phyloP scores from a whole-genome alignment of 441 rosid species.

The Viola pubescens region DNA sequence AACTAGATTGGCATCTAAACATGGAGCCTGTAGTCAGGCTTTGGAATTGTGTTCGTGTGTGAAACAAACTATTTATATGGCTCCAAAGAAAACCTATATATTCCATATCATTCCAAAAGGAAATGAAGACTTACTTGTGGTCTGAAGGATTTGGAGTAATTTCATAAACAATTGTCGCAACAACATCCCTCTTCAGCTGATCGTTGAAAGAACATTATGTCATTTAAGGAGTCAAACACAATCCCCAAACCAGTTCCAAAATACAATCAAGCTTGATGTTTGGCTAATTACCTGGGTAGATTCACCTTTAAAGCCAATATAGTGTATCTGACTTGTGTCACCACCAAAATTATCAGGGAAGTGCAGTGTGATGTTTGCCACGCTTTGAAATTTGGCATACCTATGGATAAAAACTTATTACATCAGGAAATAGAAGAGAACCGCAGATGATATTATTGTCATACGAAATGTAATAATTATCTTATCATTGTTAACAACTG shows the following conservation, averaged over 20 bases:
- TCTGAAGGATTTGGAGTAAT: conserved; percentile 88
- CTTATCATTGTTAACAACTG: not conserved
- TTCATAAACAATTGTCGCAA: conserved; percentile 88
- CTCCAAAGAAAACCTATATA: not conserved
- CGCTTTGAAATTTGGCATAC: conserved; percentile 82
- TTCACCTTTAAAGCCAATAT: conserved; percentile 93
- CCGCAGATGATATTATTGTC: not conserved
- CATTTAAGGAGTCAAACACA: conserved; percentile 6
- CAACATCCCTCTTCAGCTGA: conserved; percentile 91
- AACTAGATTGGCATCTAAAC: too few relatives aligned
- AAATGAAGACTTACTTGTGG: conserved; percentile 66
- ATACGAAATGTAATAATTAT: too few relatives aligned
- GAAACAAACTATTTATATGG: not conserved
- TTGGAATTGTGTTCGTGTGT: not conserved
- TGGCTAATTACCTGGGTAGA: conserved; percentile 64
- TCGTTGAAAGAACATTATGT: conserved; percentile 14
- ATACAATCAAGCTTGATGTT: conserved; percentile 13
- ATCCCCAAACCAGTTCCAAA: not conserved
- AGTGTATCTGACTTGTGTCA: conserved; percentile 62
- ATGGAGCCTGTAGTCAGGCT: not conserved
- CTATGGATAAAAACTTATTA: conserved; percentile 25
- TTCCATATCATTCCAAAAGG: not conserved
- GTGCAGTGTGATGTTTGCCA: conserved; percentile 74
- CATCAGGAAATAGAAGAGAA: conserved; percentile 12
- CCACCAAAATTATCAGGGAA: conserved; percentile 83